Evolutionary conservation across 371 early-diverging fungal species (phyloP), one percentile per base, ranked within the genome.

Genomic region (Rhizopus delemar): DNA sequence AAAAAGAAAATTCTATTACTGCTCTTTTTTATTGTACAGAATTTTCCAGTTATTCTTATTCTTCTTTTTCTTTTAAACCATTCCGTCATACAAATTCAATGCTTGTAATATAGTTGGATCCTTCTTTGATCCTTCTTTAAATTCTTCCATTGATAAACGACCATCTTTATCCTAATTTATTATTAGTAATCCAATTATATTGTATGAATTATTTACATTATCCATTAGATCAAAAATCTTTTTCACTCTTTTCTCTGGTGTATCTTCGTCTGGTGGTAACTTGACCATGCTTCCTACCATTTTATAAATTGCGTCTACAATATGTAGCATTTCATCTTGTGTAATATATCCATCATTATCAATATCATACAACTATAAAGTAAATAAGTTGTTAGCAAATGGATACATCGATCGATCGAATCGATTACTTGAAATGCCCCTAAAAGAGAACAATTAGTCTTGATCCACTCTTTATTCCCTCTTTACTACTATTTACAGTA

Each of bases 171-270:
- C 88, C 83, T 89, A 12, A 36, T 6, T 38, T 35, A 38, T 13
- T 31, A 45, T 35, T 31, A 12, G 9, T 1, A 7, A 46, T n/a
- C 22, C 3, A 31, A 31, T 43, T 33, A 11, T 15, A 6, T 22
- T 12, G 22, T 29, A 22, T 15, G 41, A 46, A 35, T 62, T 2
- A 56, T 70, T 69, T 77, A 86, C 86, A 65, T 70, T 81, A 73
- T 95, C 97, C 95, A 96, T 93, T 62, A 92, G 58, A 16, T 78
- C 77, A 72, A 96, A 95, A 46, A 95, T 90, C 81, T 96, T 96
- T 41, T 88, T 80, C 7, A 95, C 95, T 12, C 96, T 83, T 73
- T 93, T 92, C 62, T 93, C 89, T 5, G 96, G 94, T n/a, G 95
- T 95, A 62, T 90, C 88, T 65, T 93, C 93, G 72, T 96, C 96